Percentiles rank a stretch among this genome's conserved stretches.
phyloP scores from a whole-genome alignment of 257 asterid species.

The Rehmannia glutinosa region DNA sequence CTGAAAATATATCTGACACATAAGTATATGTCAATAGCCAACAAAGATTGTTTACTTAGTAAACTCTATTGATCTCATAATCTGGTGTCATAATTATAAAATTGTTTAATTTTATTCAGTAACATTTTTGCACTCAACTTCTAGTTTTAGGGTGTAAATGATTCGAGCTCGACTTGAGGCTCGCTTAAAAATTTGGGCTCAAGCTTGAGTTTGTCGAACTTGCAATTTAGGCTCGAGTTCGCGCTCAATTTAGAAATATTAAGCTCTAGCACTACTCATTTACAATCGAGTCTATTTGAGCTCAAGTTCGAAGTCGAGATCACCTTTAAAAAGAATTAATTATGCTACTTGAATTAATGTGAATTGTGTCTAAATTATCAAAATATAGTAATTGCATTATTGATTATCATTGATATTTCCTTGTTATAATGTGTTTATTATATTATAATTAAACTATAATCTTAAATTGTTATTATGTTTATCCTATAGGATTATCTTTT shows the following conservation, averaged over 20 bases:
- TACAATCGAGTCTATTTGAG: background rate
- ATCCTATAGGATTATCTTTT: background rate
- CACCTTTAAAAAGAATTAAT: background rate
- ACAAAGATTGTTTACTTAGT: background rate
- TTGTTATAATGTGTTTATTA: background rate
- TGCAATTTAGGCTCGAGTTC: background rate
- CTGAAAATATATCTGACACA: background rate
- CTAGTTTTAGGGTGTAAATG: background rate
- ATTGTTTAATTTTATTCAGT: too few species aligned
- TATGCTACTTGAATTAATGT: background rate
- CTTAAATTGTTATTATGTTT: background rate
- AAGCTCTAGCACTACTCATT: too few species aligned
- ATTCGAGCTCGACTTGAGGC: background rate
- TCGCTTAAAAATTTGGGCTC: background rate
- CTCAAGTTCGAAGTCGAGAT: background rate
- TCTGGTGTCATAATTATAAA: background rate
- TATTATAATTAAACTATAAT: too few species aligned
- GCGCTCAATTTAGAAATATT: background rate
- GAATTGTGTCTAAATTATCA: too few species aligned
- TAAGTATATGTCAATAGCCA: background rate
- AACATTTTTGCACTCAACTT: too few species aligned
- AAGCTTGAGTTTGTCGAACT: background rate
- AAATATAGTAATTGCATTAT: background rate
- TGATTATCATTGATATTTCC: background rate
- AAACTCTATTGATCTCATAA: background rate